Conservation (phyloP, 768 basidiomycete species). For the Exidia glandulosa region DNA sequence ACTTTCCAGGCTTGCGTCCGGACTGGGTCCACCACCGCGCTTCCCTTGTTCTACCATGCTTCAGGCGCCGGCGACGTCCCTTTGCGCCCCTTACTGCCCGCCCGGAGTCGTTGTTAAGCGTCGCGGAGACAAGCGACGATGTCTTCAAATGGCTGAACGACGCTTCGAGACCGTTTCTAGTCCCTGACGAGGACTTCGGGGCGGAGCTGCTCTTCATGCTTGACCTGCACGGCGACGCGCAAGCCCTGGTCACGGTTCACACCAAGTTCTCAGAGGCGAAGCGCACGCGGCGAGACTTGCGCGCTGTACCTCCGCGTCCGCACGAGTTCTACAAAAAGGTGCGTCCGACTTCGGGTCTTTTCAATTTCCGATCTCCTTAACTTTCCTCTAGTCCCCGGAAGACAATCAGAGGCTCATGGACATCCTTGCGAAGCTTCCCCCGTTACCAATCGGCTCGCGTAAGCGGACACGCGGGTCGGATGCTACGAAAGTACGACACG, state of each 20-base stretch:
- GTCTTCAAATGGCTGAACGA: neutral
- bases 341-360: neutral
- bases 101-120: neutral
- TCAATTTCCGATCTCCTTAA: neutral
- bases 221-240: neutral
- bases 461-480: too few relatives aligned
- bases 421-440: too few relatives aligned
- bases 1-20: neutral
- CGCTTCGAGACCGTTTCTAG: neutral
- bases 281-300: neutral
- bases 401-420: neutral
- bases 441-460: too few relatives aligned
- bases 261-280: neutral
- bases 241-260: neutral
- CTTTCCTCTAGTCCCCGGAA: neutral
- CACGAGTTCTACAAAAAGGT: neutral
- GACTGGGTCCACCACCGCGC: neutral
- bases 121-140: neutral
- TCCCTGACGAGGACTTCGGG: neutral
- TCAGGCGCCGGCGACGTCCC: neutral
- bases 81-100: neutral
- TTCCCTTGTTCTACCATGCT: neutral
- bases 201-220: neutral
- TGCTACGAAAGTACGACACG: too few relatives aligned
- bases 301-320: neutral